Conservation (phyloP, 2,329 filamentous ascomycete species). For the Colletotrichum caudatum region DNA sequence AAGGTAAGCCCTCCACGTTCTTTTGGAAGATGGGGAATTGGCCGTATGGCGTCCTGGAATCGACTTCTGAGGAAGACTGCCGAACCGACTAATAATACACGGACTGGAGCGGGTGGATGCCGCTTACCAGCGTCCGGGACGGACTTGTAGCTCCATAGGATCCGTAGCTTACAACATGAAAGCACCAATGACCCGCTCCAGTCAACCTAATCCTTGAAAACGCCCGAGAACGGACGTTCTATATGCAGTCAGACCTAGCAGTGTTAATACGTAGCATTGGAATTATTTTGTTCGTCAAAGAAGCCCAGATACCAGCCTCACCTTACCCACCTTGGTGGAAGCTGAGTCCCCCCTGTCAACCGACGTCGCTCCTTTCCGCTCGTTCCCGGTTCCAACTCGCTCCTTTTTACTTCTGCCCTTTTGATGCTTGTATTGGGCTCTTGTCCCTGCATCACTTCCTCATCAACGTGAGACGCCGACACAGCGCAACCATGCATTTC, state of each 20-base stretch:
- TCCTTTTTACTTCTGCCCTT: neutral
- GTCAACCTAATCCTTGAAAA: conserved; percentile 37
- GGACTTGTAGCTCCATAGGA: conserved; percentile 11
- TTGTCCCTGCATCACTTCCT: conserved; percentile 12
- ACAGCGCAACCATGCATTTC: conserved; percentile 35
- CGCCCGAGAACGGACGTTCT: conserved; percentile 25
- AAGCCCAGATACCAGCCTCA: conserved; percentile 29
- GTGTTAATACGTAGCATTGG: conserved; percentile 8
- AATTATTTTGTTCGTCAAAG: conserved; percentile 32
- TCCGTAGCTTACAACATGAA: neutral
- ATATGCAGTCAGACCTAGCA: conserved; percentile 20
- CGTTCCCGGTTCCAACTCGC: conserved; percentile 23
- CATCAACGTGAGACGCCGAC: conserved; percentile 16
- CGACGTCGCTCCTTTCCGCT: conserved; percentile 25
- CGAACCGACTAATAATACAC: conserved; percentile 5
- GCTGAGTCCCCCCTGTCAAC: conserved; percentile 34
- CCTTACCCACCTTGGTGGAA: conserved; percentile 2
- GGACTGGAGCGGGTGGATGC: conserved; percentile 19
- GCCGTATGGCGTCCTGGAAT: conserved; percentile 6
- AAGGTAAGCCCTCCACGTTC: neutral
- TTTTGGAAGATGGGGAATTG: conserved; percentile 17
- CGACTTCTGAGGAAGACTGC: conserved; percentile 17
- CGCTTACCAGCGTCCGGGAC: conserved; percentile 5
- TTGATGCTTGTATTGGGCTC: neutral
- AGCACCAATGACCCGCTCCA: conserved; percentile 21